These are phyloP conservation scores for Erythrophleum fordii DNA, from an alignment of 306 rosid species.

Conservation along the genomic window DNA sequence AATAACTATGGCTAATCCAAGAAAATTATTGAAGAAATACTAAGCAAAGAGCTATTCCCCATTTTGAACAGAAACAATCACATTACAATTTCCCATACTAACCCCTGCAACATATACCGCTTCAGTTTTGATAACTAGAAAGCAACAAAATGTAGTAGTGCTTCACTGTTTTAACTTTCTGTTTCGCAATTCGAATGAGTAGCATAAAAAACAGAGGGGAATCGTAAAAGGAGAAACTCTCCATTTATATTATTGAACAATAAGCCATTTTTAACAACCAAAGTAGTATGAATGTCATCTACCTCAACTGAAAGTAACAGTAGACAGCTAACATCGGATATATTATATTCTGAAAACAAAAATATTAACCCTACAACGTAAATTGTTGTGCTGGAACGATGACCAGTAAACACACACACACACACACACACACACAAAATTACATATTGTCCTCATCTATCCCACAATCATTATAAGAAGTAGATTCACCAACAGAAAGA, in stretches of 20 bases:
- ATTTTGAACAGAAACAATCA: conserved; percentile 13
- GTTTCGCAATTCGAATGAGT: not conserved
- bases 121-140: not conserved
- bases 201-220: not conserved
- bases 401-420: not conserved
- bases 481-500: conserved; percentile 16
- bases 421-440: not conserved
- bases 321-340: not conserved
- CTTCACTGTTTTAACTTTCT: not conserved
- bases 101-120: not conserved
- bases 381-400: not conserved
- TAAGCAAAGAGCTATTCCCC: conserved; percentile 12
- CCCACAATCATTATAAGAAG: not conserved
- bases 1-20: too few relatives aligned
- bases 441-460: not conserved
- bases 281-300: not conserved
- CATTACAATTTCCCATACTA: not conserved
- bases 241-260: not conserved
- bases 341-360: not conserved
- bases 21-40: conserved; percentile 6
- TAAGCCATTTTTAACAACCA: not conserved
- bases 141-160: not conserved
- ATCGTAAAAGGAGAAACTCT: not conserved
- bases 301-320: not conserved
- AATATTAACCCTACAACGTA: not conserved